phyloP scores from a whole-genome alignment of 805 yeast genomes.

The Metschnikowia similis region DNA sequence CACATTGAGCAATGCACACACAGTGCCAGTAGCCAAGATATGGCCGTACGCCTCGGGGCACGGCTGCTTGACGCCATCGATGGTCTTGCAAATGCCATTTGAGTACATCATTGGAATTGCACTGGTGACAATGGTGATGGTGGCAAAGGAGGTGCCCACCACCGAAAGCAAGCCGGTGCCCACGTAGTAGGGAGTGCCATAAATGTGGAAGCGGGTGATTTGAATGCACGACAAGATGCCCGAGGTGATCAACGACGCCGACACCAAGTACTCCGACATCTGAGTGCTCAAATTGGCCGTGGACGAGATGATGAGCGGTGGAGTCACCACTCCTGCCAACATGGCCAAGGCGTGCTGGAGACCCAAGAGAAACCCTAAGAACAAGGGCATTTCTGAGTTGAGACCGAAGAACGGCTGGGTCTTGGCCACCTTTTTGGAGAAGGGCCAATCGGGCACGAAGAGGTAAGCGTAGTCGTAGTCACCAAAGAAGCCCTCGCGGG shows the following conservation, averaged over 20 bases:
- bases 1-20: conserved; percentile 74
- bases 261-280: conserved; percentile 34
- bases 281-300: conserved; percentile 54
- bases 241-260: conserved; percentile 35
- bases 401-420: conserved; percentile 82
- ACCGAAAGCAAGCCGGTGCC: conserved; percentile 90
- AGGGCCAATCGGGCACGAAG: conserved; percentile 79
- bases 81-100: conserved; percentile 58
- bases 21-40: conserved; percentile 74
- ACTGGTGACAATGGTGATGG: conserved; percentile 72
- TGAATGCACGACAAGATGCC: conserved; percentile 65
- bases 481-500: conserved; percentile 80
- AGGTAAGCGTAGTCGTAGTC: conserved; percentile 78
- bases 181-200: conserved; percentile 65
- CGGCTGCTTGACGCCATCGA: conserved; percentile 63
- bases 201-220: conserved; percentile 76
- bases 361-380: conserved; percentile 73
- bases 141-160: conserved; percentile 88
- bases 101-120: conserved; percentile 79
- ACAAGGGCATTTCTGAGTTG: conserved; percentile 74
- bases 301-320: conserved; percentile 69
- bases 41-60: conserved; percentile 92
- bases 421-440: conserved; percentile 41
- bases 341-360: conserved; percentile 85
- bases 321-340: conserved; percentile 88